These are phyloP conservation scores for Calonectria hawksworthii DNA, from an alignment of 2,329 filamentous ascomycete genomes.

Conservation along the genomic window DNA sequence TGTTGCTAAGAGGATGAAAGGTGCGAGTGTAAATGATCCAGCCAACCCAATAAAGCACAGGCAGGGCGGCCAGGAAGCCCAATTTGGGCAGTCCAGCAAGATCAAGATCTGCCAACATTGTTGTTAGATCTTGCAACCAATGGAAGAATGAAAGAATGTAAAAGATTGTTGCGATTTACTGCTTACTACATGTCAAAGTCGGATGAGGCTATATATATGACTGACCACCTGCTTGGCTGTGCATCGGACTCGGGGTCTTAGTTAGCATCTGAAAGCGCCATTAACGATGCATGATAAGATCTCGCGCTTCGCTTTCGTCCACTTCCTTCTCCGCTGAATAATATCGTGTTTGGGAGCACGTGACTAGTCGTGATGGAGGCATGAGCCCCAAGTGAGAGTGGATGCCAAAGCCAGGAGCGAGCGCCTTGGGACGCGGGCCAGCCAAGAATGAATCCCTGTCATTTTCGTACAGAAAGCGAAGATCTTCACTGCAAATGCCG, in stretches of 20 bases:
- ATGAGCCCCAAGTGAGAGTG: background rate
- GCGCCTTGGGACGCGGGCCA: background rate
- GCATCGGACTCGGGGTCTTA: background rate
- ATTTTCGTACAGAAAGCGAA: constrained; percentile 1
- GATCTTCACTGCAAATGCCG: background rate
- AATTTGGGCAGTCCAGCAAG: background rate
- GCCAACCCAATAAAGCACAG: constrained; percentile 10
- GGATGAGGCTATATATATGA: constrained; percentile 5
- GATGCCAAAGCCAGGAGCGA: background rate
- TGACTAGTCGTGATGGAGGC: background rate
- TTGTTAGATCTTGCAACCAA: background rate
- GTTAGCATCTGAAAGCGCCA: background rate
- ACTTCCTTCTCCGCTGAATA: background rate
- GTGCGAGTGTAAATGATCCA: constrained; percentile 15
- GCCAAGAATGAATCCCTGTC: background rate
- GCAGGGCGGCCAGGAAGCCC: background rate
- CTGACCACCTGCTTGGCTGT: background rate
- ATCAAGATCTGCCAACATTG: background rate
- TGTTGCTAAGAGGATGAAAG: constrained; percentile 12
- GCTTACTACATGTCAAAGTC: background rate
- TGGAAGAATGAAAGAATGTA: background rate
- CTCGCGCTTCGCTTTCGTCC: background rate
- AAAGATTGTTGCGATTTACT: background rate
- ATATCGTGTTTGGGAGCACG: background rate
- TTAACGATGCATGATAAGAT: background rate